Evolutionary conservation across 139 green algal species (phyloP).

Genomic region (Desmodesmus armatus): DNA sequence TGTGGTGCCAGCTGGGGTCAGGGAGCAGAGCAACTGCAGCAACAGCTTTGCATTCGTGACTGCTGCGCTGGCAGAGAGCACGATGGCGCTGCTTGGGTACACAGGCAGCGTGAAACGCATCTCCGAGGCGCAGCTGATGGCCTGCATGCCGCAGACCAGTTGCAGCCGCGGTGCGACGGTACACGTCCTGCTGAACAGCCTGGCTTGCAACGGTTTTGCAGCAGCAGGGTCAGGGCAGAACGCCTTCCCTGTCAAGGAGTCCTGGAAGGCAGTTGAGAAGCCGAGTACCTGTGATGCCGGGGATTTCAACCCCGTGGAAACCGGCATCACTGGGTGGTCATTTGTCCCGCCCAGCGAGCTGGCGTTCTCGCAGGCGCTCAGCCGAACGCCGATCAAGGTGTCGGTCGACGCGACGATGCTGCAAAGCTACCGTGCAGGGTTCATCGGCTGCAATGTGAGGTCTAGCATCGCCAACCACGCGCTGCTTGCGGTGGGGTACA

Average conservation of each 20-base stretch:
- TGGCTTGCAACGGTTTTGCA: conserved; percentile 39
- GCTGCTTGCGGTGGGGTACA: conserved; percentile 20
- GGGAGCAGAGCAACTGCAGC: conserved; percentile 12
- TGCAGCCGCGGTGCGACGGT: conserved; percentile 23
- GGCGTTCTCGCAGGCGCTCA: conserved; percentile 4
- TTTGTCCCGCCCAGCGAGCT: conserved; percentile 5
- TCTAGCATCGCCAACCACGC: conserved; percentile 13
- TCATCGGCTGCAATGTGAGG: conserved; percentile 31
- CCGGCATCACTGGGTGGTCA: conserved; percentile 20
- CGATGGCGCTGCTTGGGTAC: conserved; percentile 26
- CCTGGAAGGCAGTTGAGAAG: not conserved
- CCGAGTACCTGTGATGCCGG: not conserved
- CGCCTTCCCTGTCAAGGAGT: not conserved
- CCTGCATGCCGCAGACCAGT: conserved; percentile 1
- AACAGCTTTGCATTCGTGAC: conserved; percentile 39
- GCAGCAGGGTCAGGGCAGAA: not conserved
- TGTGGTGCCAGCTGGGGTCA: not conserved
- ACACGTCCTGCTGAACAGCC: conserved; percentile 36
- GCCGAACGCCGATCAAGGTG: conserved; percentile 15
- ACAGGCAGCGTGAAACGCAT: conserved; percentile 17
- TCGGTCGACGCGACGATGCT: conserved; percentile 25
- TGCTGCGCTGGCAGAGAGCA: conserved; percentile 4
- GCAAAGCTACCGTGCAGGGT: conserved; percentile 31
- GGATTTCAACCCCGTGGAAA: conserved; percentile 8
- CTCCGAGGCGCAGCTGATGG: conserved; percentile 26